phyloP scores from a whole-genome alignment of 108 stramenopile genomes.

The Discostella stelligeroides region DNA sequence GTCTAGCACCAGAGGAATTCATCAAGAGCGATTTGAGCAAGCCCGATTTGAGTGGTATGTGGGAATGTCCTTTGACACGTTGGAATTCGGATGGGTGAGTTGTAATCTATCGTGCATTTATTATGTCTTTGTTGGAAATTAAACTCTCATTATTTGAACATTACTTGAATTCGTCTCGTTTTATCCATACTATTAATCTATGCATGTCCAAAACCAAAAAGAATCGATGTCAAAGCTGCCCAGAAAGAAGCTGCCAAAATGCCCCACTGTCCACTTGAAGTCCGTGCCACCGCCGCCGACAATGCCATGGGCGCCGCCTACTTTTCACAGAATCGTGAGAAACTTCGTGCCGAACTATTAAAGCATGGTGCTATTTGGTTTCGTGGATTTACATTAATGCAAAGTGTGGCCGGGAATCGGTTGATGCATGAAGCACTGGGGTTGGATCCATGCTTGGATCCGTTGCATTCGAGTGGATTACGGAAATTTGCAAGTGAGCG shows the following conservation, averaged over 20 bases:
- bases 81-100: conserved; percentile 79
- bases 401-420: conserved; percentile 70
- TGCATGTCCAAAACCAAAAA: conserved; percentile 22
- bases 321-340: conserved; percentile 67
- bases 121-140: too few relatives aligned
- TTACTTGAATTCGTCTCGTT: too few relatives aligned
- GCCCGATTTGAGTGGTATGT: conserved; percentile 75
- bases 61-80: conserved; percentile 89
- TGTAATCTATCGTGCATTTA: background rate
- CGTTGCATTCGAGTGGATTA: conserved; percentile 87
- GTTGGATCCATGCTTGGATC: conserved; percentile 89
- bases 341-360: conserved; percentile 64
- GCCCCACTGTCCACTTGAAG: conserved; percentile 68
- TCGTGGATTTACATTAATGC: conserved; percentile 86
- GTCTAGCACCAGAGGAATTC: conserved; percentile 69
- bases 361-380: conserved; percentile 89
- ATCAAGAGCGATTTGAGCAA: conserved; percentile 68
- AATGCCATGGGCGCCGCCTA: conserved; percentile 71
- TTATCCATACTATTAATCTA: background rate
- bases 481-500: conserved; percentile 90
- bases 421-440: conserved; percentile 83
- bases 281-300: conserved; percentile 62
- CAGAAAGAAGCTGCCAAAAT: conserved; percentile 57
- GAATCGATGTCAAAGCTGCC: conserved; percentile 62
- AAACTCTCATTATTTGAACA: too few relatives aligned